Evolutionary conservation across 179 eudicot species (phyloP).

Genomic region (Dionaea muscipula): DNA sequence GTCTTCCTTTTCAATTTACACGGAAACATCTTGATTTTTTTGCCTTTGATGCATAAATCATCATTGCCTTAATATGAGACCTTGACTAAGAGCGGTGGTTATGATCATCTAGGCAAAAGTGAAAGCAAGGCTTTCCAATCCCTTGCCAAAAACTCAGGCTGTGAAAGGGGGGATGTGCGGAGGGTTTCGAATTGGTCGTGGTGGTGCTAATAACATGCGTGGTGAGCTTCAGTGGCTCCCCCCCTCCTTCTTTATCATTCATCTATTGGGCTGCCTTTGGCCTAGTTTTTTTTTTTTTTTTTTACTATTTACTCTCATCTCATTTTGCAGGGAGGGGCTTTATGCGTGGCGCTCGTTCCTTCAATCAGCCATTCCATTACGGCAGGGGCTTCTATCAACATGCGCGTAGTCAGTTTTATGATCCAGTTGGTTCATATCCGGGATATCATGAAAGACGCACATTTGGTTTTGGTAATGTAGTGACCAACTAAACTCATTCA

Average conservation of each 20-base stretch:
- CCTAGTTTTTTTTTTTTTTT: background rate
- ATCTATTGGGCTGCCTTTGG: background rate
- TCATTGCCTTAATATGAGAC: background rate
- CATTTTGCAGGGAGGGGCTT: slow-evolving; percentile 41
- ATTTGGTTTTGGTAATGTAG: slow-evolving; percentile 35
- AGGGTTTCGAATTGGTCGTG: slow-evolving; percentile 60
- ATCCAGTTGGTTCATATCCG: slow-evolving; percentile 39
- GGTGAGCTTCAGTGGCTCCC: slow-evolving; percentile 9
- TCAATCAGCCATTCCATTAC: slow-evolving; percentile 33
- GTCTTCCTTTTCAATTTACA: no score
- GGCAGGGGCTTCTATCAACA: slow-evolving; percentile 38
- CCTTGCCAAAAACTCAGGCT: slow-evolving; percentile 77
- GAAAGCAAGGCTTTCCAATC: slow-evolving; percentile 74
- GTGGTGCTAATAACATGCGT: slow-evolving; percentile 18
- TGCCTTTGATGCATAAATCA: no score
- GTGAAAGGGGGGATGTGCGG: slow-evolving; percentile 87
- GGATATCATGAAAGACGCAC: slow-evolving; percentile 28
- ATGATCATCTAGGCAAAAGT: slow-evolving; percentile 33
- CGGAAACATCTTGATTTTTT: no score
- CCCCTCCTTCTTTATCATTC: slow-evolving; percentile 6
- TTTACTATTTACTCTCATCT: slow-evolving; percentile 7
- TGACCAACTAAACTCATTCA: background rate
- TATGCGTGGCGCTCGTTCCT: slow-evolving; percentile 33
- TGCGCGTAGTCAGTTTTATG: slow-evolving; percentile 44
- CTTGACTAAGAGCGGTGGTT: background rate